phyloP scores from a whole-genome alignment of 2,329 filamentous ascomycete genomes.

The Cryphonectria japonica region DNA sequence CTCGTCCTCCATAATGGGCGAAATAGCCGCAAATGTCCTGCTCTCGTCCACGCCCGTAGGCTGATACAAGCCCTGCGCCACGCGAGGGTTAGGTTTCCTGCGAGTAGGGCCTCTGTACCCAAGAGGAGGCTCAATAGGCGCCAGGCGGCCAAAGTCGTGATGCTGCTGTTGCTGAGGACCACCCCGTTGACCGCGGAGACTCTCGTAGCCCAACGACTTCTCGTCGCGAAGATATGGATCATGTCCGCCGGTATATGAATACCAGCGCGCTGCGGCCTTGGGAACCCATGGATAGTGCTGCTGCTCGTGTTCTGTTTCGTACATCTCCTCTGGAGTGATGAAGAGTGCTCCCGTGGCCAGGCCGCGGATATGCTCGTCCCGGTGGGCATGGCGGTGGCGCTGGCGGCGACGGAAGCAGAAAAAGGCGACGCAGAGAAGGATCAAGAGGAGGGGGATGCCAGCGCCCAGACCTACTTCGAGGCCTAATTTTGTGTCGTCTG shows the following conservation, averaged over 20 bases:
- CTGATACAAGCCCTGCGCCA: slow-evolving; percentile 44
- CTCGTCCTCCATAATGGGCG: slow-evolving; percentile 63
- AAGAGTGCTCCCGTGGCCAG: slow-evolving; percentile 23
- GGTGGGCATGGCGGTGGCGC: slow-evolving; percentile 39
- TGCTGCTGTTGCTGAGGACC: slow-evolving; percentile 37
- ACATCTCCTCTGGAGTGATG: slow-evolving; percentile 48
- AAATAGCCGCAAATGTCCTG: slow-evolving; percentile 44
- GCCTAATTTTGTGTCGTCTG: slow-evolving; percentile 53
- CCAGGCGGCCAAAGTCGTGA: slow-evolving; percentile 40
- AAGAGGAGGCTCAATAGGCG: slow-evolving; percentile 34
- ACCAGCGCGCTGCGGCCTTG: slow-evolving; percentile 41
- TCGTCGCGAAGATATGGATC: slow-evolving; percentile 47
- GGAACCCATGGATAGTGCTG: slow-evolving; percentile 39
- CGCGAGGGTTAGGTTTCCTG: slow-evolving; percentile 37
- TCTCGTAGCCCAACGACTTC: slow-evolving; percentile 56
- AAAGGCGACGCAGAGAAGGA: slow-evolving; percentile 46
- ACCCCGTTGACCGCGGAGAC: slow-evolving; percentile 44
- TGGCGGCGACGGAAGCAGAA: slow-evolving; percentile 56
- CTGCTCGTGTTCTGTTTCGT: slow-evolving; percentile 43
- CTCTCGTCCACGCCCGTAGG: slow-evolving; percentile 39
- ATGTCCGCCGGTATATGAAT: slow-evolving; percentile 46
- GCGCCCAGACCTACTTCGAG: slow-evolving; percentile 69
- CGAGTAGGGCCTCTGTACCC: slow-evolving; percentile 29
- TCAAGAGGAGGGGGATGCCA: slow-evolving; percentile 57
- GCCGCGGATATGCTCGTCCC: slow-evolving; percentile 42